Percentiles rank a stretch among this genome's conserved stretches.
Evolutionary conservation across 441 rosid genomes (phyloP).

Genomic region (Syzygium malaccense): DNA sequence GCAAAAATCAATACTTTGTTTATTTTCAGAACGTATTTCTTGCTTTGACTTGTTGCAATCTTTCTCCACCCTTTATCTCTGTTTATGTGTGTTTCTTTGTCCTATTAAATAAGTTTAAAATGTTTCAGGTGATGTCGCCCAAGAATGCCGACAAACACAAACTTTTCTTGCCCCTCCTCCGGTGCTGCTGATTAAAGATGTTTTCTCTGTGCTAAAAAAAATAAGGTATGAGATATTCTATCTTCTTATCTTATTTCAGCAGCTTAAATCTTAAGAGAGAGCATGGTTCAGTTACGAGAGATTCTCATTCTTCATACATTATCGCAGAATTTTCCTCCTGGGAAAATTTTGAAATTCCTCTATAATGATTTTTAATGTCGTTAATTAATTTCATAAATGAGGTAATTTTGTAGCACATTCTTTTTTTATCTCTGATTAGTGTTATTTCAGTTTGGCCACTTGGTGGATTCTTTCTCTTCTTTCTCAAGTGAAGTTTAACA

Average conservation of each 20-base stretch:
- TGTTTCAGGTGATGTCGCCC: conserved; percentile 80
- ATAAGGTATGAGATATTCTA: conserved; percentile 49
- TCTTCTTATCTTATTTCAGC: not conserved
- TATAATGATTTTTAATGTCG: not conserved
- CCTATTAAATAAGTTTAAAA: conserved; percentile 9
- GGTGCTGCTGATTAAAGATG: conserved; percentile 60
- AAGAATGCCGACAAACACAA: conserved; percentile 75
- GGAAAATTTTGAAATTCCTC: not conserved
- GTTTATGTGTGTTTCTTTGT: not conserved
- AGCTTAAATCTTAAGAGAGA: not conserved
- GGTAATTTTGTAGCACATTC: not conserved
- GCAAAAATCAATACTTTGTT: not conserved
- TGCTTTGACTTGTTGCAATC: not conserved
- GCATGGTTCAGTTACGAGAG: not conserved
- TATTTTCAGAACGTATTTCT: not conserved
- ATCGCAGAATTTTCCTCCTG: not conserved
- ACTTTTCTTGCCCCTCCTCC: conserved; percentile 65
- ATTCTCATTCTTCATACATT: not conserved
- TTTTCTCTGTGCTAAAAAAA: conserved; percentile 51
- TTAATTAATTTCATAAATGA: not conserved
- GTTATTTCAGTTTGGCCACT: not conserved
- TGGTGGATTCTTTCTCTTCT: not conserved
- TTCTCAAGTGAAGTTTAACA: conserved; percentile 41
- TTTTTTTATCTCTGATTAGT: not conserved
- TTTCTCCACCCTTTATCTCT: not conserved